phyloP scores from a whole-genome alignment of 2,329 filamentous ascomycete species.

The Aspergillus sp. region DNA sequence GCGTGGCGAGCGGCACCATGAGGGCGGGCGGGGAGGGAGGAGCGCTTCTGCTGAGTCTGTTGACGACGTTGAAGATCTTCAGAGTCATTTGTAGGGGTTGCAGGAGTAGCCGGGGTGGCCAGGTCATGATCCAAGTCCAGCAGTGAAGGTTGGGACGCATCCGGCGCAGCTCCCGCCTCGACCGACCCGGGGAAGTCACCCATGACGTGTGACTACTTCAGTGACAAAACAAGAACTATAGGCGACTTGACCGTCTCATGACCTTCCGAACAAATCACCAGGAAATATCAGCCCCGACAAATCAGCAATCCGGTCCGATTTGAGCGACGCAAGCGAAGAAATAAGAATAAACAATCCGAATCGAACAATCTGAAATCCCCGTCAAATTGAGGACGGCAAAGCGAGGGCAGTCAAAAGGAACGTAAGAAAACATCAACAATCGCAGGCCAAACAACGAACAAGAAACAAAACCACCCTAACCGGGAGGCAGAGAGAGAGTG shows the following conservation, averaged over 20 bases:
- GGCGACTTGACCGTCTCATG: conserved; percentile 13
- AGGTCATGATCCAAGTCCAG: conserved; percentile 4
- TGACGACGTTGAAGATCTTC: conserved; percentile 3
- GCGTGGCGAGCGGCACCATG: conserved; percentile 39
- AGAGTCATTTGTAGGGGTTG: conserved; percentile 18
- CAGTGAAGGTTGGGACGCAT: conserved; percentile 27
- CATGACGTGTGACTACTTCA: conserved; percentile 27
- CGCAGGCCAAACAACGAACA: not conserved
- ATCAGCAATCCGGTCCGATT: not conserved
- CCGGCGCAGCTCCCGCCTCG: conserved; percentile 28
- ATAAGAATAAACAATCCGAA: not conserved
- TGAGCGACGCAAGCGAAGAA: not conserved
- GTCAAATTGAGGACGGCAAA: not conserved
- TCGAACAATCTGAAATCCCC: too few species aligned
- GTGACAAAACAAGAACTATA: conserved; percentile 10
- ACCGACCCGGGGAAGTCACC: conserved; percentile 33
- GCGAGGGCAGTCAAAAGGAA: not conserved
- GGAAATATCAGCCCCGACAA: not conserved
- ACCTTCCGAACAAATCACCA: conserved; percentile 7
- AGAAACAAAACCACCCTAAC: not conserved
- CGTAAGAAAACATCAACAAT: conserved; percentile 2
- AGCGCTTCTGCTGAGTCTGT: conserved; percentile 28
- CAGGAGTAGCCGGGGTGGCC: too few species aligned
- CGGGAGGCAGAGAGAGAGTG: not conserved
- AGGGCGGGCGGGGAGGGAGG: conserved; percentile 35